Percentiles rank a stretch among this genome's conserved stretches.
Evolutionary conservation across 169 alveolate genomes (phyloP).

Genomic region (Miamiensis avidus): DNA sequence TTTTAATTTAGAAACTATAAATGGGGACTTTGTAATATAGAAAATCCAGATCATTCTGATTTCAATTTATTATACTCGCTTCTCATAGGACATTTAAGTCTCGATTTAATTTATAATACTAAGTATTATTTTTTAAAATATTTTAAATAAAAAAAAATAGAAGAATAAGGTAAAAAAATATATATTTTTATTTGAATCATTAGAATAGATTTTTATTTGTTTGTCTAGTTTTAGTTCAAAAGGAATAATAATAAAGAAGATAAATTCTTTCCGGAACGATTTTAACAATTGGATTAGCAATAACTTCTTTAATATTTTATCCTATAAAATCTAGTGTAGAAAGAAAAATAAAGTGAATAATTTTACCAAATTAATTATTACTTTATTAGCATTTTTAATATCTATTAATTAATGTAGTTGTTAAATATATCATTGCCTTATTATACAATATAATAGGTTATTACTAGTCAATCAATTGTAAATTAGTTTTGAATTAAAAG

Average conservation of each 20-base stretch:
- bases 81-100: constrained; percentile 26
- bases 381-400: no score
- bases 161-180: no score
- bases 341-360: no score
- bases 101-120: constrained; percentile 19
- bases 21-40: constrained; percentile 46
- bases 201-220: no score
- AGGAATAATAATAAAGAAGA: background rate
- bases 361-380: no score
- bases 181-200: no score
- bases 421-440: no score
- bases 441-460: no score
- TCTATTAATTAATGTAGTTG: no score
- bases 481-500: no score
- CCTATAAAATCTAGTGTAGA: no score
- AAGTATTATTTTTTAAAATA: constrained; percentile 9
- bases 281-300: background rate
- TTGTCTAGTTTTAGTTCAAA: background rate
- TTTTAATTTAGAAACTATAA: constrained; percentile 23
- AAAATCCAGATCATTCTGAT: constrained; percentile 47
- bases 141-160: background rate
- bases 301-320: background rate
- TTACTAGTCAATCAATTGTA: no score
- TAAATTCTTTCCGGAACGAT: background rate
- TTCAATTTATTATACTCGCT: constrained; percentile 23